Conservation (phyloP, 108 stramenopile species). For the Skeletonema potamos region DNA sequence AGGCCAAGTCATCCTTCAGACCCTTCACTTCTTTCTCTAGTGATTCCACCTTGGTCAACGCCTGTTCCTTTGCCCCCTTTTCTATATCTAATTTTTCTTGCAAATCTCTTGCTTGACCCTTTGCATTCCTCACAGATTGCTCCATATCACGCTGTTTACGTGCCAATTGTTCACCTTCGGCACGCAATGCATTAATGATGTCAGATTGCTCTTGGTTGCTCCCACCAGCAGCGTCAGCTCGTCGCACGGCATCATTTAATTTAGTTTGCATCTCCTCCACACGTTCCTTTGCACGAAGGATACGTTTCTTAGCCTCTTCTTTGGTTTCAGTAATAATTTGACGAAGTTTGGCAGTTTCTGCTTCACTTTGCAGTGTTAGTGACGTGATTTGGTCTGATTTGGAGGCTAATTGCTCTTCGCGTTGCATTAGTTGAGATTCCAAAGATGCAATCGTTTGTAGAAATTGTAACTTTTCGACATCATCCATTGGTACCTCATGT, state of each 20-base stretch:
- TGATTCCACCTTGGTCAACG: conserved; percentile 45
- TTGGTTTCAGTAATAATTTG: conserved; percentile 49
- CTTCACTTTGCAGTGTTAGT: conserved; percentile 53
- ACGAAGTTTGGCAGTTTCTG: conserved; percentile 52
- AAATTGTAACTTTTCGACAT: conserved; percentile 25
- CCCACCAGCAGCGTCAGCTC: conserved; percentile 36
- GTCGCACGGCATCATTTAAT: conserved; percentile 41
- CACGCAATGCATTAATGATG: conserved; percentile 63
- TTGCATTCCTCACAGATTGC: conserved; percentile 67
- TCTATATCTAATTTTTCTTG: conserved; percentile 53
- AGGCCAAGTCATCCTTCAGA: conserved; percentile 55
- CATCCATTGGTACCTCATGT: conserved; percentile 13
- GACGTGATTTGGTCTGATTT: conserved; percentile 69
- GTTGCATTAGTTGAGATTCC: conserved; percentile 38
- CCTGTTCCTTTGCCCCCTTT: conserved; percentile 29
- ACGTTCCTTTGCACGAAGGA: conserved; percentile 66
- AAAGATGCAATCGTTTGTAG: conserved; percentile 22
- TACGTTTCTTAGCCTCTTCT: conserved; percentile 62
- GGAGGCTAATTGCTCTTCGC: conserved; percentile 70
- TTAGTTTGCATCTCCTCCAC: conserved; percentile 61
- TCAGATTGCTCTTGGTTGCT: conserved; percentile 44
- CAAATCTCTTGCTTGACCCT: conserved; percentile 59
- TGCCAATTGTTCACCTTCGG: conserved; percentile 75
- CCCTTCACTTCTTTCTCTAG: conserved; percentile 61
- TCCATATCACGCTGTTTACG: conserved; percentile 80